Conservation (phyloP, 805 yeast genomes). For the Nakazawaea pomicola region DNA sequence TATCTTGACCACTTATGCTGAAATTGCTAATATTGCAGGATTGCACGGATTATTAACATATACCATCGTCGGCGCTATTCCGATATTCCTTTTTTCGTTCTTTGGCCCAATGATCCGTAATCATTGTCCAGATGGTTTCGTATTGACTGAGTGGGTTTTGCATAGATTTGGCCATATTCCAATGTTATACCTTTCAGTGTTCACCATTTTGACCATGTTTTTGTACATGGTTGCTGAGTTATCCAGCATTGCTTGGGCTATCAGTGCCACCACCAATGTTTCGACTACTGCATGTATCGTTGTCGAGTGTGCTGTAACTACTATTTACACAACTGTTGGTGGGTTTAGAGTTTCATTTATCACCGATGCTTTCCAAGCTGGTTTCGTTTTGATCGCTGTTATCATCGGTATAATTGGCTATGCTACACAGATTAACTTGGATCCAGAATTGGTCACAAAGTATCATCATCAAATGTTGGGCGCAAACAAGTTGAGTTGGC, state of each 20-base stretch:
- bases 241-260: slow-evolving; percentile 72
- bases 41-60: slow-evolving; percentile 84
- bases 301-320: slow-evolving; percentile 81
- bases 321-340: slow-evolving; percentile 82
- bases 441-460: slow-evolving; percentile 51
- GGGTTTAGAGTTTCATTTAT: slow-evolving; percentile 86
- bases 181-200: slow-evolving; percentile 69
- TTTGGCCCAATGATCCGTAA: slow-evolving; percentile 77
- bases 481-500: slow-evolving; percentile 79
- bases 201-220: slow-evolving; percentile 81
- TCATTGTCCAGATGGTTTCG: slow-evolving; percentile 85
- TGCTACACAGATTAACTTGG: slow-evolving; percentile 64
- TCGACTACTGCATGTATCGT: slow-evolving; percentile 77
- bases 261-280: slow-evolving; percentile 72
- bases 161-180: slow-evolving; percentile 70
- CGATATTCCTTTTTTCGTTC: slow-evolving; percentile 77
- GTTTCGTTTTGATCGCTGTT: slow-evolving; percentile 58
- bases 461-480: slow-evolving; percentile 62
- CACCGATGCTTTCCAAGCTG: slow-evolving; percentile 85
- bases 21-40: slow-evolving; percentile 82
- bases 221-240: slow-evolving; percentile 85
- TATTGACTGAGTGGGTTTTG: slow-evolving; percentile 92
- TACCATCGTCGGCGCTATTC: slow-evolving; percentile 76
- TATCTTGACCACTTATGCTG: slow-evolving; percentile 76
- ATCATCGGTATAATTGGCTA: slow-evolving; percentile 73